phyloP scores from a whole-genome alignment of 805 yeast genomes.

The Candida hispaniensis region DNA sequence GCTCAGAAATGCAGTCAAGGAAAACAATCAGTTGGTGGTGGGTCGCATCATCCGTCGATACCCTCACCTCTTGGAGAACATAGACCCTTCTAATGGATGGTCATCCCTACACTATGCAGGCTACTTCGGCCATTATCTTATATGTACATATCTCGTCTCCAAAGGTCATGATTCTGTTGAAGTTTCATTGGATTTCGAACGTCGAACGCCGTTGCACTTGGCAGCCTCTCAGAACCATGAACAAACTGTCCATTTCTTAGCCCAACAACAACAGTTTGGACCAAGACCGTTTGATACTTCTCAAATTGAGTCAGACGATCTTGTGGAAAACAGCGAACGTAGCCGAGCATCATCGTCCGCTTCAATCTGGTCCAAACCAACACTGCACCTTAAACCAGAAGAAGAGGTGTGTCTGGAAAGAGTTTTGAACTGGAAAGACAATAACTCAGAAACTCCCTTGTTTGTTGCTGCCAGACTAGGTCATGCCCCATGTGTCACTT shows the following conservation, averaged over 20 bases:
- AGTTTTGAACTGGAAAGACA: constrained; percentile 48
- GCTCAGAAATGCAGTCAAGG: constrained; percentile 55
- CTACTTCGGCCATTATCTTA: constrained; percentile 55
- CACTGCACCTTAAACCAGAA: not conserved
- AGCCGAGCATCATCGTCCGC: constrained; percentile 1
- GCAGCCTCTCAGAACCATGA: constrained; percentile 55
- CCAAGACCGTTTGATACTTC: constrained; percentile 3
- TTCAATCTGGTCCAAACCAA: not conserved
- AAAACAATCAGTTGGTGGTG: constrained; percentile 54
- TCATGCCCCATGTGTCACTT: constrained; percentile 49
- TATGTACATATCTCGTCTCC: constrained; percentile 46
- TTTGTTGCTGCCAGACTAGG: constrained; percentile 57
- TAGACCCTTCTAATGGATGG: constrained; percentile 71
- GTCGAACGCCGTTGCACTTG: constrained; percentile 59
- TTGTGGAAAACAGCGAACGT: not conserved
- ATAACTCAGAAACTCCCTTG: constrained; percentile 33
- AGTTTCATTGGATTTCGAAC: constrained; percentile 41
- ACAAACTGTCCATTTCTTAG: constrained; percentile 60
- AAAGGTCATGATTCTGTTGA: constrained; percentile 47
- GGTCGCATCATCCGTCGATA: constrained; percentile 53
- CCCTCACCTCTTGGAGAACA: constrained; percentile 59
- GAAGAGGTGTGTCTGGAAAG: constrained; percentile 7
- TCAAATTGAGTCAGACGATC: constrained; percentile 1
- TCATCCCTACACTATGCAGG: constrained; percentile 74
- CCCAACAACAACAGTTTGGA: constrained; percentile 39